Evolutionary conservation across 768 basidiomycete species (phyloP).

Genomic region (Coprinopsis sp.): DNA sequence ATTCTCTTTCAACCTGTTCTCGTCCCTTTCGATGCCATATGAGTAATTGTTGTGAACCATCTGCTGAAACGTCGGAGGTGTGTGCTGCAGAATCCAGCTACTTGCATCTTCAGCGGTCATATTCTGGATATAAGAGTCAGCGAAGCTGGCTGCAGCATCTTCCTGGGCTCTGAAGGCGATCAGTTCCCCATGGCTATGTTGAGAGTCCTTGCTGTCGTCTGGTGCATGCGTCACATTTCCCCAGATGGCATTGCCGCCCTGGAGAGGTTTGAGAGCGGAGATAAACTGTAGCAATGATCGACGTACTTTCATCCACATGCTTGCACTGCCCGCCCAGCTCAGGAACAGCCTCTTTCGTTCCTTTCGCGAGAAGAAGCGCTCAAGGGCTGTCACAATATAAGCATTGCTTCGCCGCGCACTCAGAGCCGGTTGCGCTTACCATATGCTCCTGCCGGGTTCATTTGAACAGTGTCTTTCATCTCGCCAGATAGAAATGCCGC

Average conservation of each 20-base stretch:
- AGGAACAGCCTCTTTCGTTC: slow-evolving; percentile 89
- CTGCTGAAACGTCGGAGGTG: slow-evolving; percentile 81
- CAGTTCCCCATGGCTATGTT: slow-evolving; percentile 74
- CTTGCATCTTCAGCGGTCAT: slow-evolving; percentile 76
- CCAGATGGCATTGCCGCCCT: slow-evolving; percentile 86
- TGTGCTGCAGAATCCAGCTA: slow-evolving; percentile 78
- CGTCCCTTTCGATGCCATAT: slow-evolving; percentile 80
- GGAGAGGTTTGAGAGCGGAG: neutral
- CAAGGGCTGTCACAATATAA: slow-evolving; percentile 65
- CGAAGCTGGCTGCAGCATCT: slow-evolving; percentile 19
- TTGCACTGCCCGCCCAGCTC: slow-evolving; percentile 92
- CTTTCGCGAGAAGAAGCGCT: slow-evolving; percentile 84
- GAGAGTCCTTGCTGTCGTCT: slow-evolving; percentile 57
- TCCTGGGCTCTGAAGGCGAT: slow-evolving; percentile 65
- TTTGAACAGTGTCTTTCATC: slow-evolving; percentile 88
- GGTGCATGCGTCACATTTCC: slow-evolving; percentile 72
- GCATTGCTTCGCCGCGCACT: too few relatives aligned
- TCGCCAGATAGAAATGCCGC: slow-evolving; percentile 92
- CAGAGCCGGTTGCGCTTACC: slow-evolving; percentile 36
- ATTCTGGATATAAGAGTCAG: slow-evolving; percentile 35
- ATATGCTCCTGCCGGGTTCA: slow-evolving; percentile 78
- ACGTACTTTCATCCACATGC: slow-evolving; percentile 85
- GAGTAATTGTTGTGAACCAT: slow-evolving; percentile 87
- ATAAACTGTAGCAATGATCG: neutral
- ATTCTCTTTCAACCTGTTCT: slow-evolving; percentile 57